Evolutionary conservation across 1,284 basidiomycete genomes (phyloP).

Genomic region (Nidula niveotomentosa): DNA sequence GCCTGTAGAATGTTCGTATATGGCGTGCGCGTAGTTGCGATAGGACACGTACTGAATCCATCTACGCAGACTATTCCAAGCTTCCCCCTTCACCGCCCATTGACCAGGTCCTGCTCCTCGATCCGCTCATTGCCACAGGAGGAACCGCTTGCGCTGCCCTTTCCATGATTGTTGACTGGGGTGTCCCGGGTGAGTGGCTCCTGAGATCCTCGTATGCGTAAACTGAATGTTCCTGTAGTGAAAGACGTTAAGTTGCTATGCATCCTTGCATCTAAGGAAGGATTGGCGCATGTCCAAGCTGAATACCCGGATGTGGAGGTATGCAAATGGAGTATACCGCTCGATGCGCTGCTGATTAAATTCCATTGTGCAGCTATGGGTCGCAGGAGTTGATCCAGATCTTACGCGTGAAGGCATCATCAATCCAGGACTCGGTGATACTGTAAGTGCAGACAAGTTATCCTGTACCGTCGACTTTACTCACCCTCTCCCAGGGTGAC

Average conservation of each 20-base stretch:
- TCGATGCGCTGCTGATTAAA: conserved; percentile 2
- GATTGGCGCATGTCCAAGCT: conserved; percentile 65
- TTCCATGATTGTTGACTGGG: conserved; percentile 86
- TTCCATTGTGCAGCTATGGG: conserved; percentile 65
- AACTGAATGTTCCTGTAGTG: conserved; percentile 34
- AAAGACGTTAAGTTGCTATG: conserved; percentile 82
- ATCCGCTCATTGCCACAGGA: conserved; percentile 93
- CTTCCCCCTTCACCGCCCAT: conserved; percentile 78
- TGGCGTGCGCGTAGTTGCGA: conserved; percentile 6
- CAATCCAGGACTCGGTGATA: conserved; percentile 86
- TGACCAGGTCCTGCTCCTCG: conserved; percentile 84
- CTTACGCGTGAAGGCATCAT: conserved; percentile 79
- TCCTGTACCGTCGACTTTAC: not conserved
- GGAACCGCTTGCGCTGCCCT: conserved; percentile 90
- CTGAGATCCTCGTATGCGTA: not conserved
- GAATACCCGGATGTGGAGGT: conserved; percentile 85
- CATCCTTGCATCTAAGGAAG: conserved; percentile 78
- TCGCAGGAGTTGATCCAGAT: conserved; percentile 75
- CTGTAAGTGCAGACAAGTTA: conserved; percentile 47
- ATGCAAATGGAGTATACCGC: conserved; percentile 2
- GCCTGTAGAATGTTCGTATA: conserved; percentile 83
- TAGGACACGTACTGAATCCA: conserved; percentile 2
- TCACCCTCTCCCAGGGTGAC: conserved; percentile 47
- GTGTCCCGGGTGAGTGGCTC: conserved; percentile 57
- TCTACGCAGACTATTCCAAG: conserved; percentile 82